phyloP scores from a whole-genome alignment of 345 rosid genomes.

The Nasturtium officinale region DNA sequence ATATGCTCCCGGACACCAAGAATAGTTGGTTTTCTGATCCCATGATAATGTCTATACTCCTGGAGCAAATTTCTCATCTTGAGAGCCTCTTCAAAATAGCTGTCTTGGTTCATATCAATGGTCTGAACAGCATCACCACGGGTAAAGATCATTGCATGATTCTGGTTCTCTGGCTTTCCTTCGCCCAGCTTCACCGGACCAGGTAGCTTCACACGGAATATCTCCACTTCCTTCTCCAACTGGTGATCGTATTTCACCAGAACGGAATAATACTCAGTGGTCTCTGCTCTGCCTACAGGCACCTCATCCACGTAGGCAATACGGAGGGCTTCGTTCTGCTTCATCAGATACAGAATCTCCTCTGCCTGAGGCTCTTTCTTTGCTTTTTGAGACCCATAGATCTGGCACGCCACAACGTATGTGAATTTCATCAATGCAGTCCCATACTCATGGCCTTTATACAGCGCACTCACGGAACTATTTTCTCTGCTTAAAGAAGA shows the following conservation, averaged over 20 bases:
- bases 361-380: constrained; percentile 75
- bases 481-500: constrained; percentile 54
- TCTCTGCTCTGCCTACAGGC: constrained; percentile 54
- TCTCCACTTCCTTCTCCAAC: constrained; percentile 78
- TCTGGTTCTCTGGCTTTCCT: constrained; percentile 97
- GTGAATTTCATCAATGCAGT: constrained; percentile 84
- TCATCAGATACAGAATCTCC: constrained; percentile 71
- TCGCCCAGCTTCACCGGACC: constrained; percentile 90
- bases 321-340: constrained; percentile 80
- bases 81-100: constrained; percentile 87
- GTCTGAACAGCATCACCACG: constrained; percentile 95
- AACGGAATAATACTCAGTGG: constrained; percentile 72
- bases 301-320: constrained; percentile 90
- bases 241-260: constrained; percentile 79
- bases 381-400: constrained; percentile 77
- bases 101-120: constrained; percentile 97
- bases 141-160: constrained; percentile 92
- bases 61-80: constrained; percentile 93
- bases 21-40: constrained; percentile 85
- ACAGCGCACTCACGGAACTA: constrained; percentile 66
- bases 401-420: constrained; percentile 81
- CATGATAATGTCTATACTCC: constrained; percentile 65
- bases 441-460: constrained; percentile 85
- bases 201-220: constrained; percentile 83
- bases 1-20: constrained; percentile 89